A percentile compares a stretch with the other conserved stretches of the same genome.
Conservation (phyloP, 768 basidiomycete genomes). For the Mycena vulgaris region DNA sequence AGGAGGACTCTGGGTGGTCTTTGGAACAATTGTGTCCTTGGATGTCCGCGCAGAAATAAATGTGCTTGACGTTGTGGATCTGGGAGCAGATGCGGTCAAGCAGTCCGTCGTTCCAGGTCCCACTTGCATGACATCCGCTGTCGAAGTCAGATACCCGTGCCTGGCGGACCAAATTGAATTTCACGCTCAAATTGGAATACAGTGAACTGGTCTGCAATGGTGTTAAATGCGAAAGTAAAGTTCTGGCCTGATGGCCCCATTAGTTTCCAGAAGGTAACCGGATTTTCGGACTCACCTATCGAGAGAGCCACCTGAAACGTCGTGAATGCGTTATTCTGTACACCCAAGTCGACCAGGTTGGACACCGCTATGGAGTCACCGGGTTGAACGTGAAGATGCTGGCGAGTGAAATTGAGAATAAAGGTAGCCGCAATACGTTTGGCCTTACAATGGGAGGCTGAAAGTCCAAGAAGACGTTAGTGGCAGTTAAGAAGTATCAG, state of each 20-base stretch:
- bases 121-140: conserved; percentile 6
- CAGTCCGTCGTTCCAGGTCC: conserved; percentile 4
- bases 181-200: conserved; percentile 8
- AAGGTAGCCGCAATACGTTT: not conserved
- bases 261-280: not conserved
- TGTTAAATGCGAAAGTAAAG: conserved; percentile 17
- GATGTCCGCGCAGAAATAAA: too few species aligned
- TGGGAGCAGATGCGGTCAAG: not conserved
- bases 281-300: not conserved
- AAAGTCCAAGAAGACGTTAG: too few species aligned
- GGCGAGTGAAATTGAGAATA: not conserved
- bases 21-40: too few species aligned
- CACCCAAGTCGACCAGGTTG: conserved; percentile 8
- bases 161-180: too few species aligned
- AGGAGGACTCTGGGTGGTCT: too few species aligned
- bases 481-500: not conserved
- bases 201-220: conserved; percentile 11
- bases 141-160: not conserved
- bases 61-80: too few species aligned
- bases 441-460: conserved; percentile 13
- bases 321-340: conserved; percentile 9
- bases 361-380: not conserved
- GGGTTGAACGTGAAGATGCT: conserved; percentile 24
- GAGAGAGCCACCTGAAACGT: conserved; percentile 9
- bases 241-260: not conserved